These are phyloP conservation scores for Trichoderma asperelloides DNA, from an alignment of 495 filamentous ascomycete genomes.

Conservation along the genomic window DNA sequence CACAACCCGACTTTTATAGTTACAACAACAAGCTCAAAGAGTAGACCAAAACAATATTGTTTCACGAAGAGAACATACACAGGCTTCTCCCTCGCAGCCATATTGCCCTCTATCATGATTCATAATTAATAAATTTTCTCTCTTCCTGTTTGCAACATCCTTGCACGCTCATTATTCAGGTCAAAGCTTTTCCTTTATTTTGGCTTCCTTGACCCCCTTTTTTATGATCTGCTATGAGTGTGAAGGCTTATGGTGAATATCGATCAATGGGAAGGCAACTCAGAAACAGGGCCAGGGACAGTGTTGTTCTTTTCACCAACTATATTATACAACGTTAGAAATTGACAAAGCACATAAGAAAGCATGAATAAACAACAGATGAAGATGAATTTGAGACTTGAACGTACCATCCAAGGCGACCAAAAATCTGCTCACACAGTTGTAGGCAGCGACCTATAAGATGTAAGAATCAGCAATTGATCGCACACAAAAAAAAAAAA, in stretches of 20 bases:
- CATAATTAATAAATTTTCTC: not conserved
- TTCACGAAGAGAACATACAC: not conserved
- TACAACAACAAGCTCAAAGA: no score
- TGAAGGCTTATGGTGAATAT: not conserved
- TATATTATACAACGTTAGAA: slow-evolving; percentile 14
- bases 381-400: not conserved
- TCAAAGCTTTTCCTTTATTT: not conserved
- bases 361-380: not conserved
- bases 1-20: no score
- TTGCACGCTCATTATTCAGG: not conserved
- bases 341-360: not conserved
- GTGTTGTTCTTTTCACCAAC: slow-evolving; percentile 42
- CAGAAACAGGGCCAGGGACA: slow-evolving; percentile 34
- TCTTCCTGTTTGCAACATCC: not conserved
- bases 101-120: not conserved
- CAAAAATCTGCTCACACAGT: slow-evolving; percentile 77
- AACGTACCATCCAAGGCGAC: slow-evolving; percentile 69
- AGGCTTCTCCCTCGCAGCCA: not conserved
- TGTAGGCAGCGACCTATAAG: slow-evolving; percentile 53
- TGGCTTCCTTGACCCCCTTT: not conserved
- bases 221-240: not conserved
- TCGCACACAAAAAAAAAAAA: no score
- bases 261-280: slow-evolving; percentile 16
- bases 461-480: slow-evolving; percentile 18
- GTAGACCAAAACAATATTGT: no score